phyloP scores from a whole-genome alignment of 164 flowering plant genomes.

The Vitis cinerea region DNA sequence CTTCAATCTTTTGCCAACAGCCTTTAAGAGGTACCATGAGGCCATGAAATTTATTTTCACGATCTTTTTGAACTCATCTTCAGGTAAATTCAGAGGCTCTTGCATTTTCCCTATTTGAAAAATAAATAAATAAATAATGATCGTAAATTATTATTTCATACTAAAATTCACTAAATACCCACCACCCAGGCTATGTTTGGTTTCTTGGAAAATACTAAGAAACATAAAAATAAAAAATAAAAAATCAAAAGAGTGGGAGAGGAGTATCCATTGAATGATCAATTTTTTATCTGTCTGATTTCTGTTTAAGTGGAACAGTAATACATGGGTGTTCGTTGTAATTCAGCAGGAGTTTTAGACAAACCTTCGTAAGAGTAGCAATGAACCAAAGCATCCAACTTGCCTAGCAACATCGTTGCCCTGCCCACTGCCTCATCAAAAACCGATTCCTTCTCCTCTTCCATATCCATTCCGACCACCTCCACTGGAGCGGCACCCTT shows the following conservation, averaged over 20 bases:
- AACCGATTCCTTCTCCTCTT: conserved; percentile 43
- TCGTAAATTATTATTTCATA: too few relatives aligned
- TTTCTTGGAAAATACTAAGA: too few relatives aligned
- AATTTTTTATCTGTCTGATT: too few relatives aligned
- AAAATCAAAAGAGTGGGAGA: too few relatives aligned
- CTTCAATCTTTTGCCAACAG: conserved; percentile 70
- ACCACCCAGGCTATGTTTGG: too few relatives aligned
- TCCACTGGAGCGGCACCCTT: conserved; percentile 37
- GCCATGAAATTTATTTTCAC: conserved; percentile 71
- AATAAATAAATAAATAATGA: too few relatives aligned
- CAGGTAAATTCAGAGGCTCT: conserved; percentile 49
- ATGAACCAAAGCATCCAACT: conserved; percentile 75
- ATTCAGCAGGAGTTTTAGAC: not conserved
- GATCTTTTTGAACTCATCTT: conserved; percentile 72
- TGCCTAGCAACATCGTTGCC: conserved; percentile 51
- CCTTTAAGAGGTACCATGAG: conserved; percentile 73
- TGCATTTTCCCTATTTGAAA: conserved; percentile 67
- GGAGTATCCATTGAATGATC: too few relatives aligned
- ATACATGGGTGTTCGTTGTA: too few relatives aligned
- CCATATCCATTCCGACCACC: conserved; percentile 83
- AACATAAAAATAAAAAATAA: too few relatives aligned
- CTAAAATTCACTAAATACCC: too few relatives aligned
- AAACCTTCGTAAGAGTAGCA: conserved; percentile 77
- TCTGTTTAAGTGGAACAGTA: too few relatives aligned
- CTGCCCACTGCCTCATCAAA: conserved; percentile 68